phyloP scores from a whole-genome alignment of 257 asterid species.

The Nicotiana undulata region DNA sequence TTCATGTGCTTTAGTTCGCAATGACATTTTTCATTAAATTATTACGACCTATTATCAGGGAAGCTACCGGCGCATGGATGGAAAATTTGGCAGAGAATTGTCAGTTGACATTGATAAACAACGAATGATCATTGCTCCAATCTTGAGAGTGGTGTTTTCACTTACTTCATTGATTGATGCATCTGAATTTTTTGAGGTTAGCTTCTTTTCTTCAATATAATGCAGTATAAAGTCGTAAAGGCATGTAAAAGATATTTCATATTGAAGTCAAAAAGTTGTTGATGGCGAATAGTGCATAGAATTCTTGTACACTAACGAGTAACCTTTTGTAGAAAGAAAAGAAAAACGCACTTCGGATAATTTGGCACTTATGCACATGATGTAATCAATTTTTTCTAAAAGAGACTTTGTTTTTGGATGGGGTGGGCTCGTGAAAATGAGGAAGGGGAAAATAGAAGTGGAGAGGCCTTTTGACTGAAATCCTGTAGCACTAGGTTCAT shows the following conservation, averaged over 20 bases:
- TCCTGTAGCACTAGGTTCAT: background rate
- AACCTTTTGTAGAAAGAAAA: too few relatives aligned
- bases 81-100: slow-evolving; percentile 43
- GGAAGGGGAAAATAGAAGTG: background rate
- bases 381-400: background rate
- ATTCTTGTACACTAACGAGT: too few relatives aligned
- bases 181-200: slow-evolving; percentile 88
- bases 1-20: background rate
- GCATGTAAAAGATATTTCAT: background rate
- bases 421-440: background rate
- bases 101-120: slow-evolving; percentile 63
- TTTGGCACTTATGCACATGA: background rate
- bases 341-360: background rate
- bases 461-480: background rate
- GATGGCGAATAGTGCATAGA: too few relatives aligned
- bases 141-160: slow-evolving; percentile 68
- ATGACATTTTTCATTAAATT: background rate
- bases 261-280: too few relatives aligned
- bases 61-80: slow-evolving; percentile 39
- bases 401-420: background rate
- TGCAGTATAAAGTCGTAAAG: background rate
- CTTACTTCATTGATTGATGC: slow-evolving; percentile 76
- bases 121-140: slow-evolving; percentile 71
- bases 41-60: slow-evolving; percentile 36
- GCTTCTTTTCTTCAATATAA: slow-evolving; percentile 7